These are phyloP conservation scores for Aspergillus pseudotamarii DNA, from an alignment of 2,329 filamentous ascomycete genomes.

Conservation along the genomic window DNA sequence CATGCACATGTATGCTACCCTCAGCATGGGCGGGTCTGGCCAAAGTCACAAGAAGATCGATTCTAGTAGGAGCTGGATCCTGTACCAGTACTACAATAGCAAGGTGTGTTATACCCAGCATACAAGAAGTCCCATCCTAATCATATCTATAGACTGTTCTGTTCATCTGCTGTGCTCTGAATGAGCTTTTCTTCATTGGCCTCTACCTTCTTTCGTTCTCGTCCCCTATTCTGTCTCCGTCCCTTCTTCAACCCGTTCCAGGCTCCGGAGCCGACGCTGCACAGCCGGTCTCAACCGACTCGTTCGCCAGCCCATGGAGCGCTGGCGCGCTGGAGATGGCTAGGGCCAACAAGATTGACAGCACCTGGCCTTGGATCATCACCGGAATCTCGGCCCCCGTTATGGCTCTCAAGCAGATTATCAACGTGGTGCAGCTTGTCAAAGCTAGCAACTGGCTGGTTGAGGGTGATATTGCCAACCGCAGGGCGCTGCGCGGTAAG, in stretches of 20 bases:
- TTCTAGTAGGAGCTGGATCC: slow-evolving; percentile 79
- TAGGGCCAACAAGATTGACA: slow-evolving; percentile 89
- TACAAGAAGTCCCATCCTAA: slow-evolving; percentile 12
- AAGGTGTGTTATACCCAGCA: slow-evolving; percentile 64
- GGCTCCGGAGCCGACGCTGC: slow-evolving; percentile 59
- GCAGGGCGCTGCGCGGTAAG: slow-evolving; percentile 53
- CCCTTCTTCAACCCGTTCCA: slow-evolving; percentile 63
- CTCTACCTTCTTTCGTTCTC: slow-evolving; percentile 98
- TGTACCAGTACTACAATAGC: slow-evolving; percentile 97
- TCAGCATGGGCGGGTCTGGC: slow-evolving; percentile 79
- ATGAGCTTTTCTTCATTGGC: slow-evolving; percentile 97
- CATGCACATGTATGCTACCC: slow-evolving; percentile 97
- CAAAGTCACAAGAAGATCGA: slow-evolving; percentile 93
- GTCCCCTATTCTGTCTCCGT: slow-evolving; percentile 83
- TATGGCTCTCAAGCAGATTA: slow-evolving; percentile 88
- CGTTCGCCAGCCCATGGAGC: slow-evolving; percentile 88
- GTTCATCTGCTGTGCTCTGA: slow-evolving; percentile 85
- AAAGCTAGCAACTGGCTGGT: slow-evolving; percentile 92
- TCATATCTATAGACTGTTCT: slow-evolving; percentile 69
- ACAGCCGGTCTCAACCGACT: slow-evolving; percentile 66
- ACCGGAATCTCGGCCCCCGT: slow-evolving; percentile 78
- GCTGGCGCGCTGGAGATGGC: slow-evolving; percentile 91
- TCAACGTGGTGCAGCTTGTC: slow-evolving; percentile 91
- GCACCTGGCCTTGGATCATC: slow-evolving; percentile 75
- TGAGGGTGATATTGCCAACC: slow-evolving; percentile 77